Conservation (phyloP, 2,329 filamentous ascomycete species). For the Alternaria sp. region DNA sequence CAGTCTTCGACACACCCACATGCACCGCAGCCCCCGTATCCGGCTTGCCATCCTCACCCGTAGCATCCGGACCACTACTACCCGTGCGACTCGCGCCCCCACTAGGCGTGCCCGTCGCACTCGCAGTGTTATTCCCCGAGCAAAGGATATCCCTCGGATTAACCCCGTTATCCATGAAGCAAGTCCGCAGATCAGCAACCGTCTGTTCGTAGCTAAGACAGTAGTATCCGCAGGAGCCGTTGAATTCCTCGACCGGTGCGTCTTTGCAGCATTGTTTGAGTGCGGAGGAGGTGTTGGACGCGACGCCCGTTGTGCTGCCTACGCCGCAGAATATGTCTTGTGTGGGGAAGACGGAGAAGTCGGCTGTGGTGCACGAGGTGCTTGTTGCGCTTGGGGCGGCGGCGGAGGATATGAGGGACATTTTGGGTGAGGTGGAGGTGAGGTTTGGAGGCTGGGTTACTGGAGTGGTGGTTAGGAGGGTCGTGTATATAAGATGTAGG, state of each 20-base stretch:
- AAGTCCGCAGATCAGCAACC: slow-evolving; percentile 34
- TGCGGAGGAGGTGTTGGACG: slow-evolving; percentile 31
- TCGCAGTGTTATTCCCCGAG: slow-evolving; percentile 32
- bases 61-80: slow-evolving; percentile 3
- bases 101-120: slow-evolving; percentile 32
- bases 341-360: slow-evolving; percentile 36
- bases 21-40: slow-evolving; percentile 22
- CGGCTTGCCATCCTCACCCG: slow-evolving; percentile 1
- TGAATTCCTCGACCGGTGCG: slow-evolving; percentile 38
- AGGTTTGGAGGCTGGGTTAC: not conserved
- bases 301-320: slow-evolving; percentile 28
- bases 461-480: not conserved
- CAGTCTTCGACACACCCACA: slow-evolving; percentile 32
- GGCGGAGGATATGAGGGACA: slow-evolving; percentile 28
- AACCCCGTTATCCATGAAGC: slow-evolving; percentile 36
- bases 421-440: not conserved
- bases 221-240: slow-evolving; percentile 38
- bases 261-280: slow-evolving; percentile 41
- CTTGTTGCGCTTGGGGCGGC: slow-evolving; percentile 20
- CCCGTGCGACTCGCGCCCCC: slow-evolving; percentile 11
- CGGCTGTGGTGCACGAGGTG: slow-evolving; percentile 28
- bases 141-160: slow-evolving; percentile 31
- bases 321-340: slow-evolving; percentile 38
- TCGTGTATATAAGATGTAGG: not conserved
- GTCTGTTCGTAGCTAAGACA: slow-evolving; percentile 37